These are phyloP conservation scores for Heterobasidion irregulare DNA, from an alignment of 1,284 basidiomycete genomes.

Conservation along the genomic window DNA sequence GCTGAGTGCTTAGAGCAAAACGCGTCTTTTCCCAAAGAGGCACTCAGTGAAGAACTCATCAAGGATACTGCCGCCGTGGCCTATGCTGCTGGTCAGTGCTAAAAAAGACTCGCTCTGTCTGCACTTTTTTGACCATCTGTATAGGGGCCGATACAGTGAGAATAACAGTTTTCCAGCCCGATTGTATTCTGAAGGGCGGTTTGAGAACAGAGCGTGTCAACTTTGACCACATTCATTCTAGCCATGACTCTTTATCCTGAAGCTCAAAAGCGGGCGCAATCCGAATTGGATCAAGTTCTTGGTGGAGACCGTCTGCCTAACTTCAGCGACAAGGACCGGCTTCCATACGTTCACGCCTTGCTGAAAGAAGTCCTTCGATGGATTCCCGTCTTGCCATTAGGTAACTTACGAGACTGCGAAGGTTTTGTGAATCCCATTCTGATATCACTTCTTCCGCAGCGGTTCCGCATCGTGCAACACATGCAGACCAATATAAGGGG, in stretches of 20 bases:
- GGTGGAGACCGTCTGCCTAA: conserved; percentile 30
- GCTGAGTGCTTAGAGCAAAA: conserved; percentile 10
- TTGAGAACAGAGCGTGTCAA: conserved; percentile 29
- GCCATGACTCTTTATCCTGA: conserved; percentile 32
- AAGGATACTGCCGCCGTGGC: conserved; percentile 12
- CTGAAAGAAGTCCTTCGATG: conserved; percentile 30
- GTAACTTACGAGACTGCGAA: neutral
- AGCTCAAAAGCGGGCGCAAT: conserved; percentile 28
- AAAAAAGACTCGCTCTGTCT: neutral
- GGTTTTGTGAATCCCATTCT: neutral
- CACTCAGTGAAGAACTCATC: conserved; percentile 11
- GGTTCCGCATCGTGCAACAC: conserved; percentile 9
- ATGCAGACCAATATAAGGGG: conserved; percentile 8
- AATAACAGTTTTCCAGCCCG: neutral
- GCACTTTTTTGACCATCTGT: neutral
- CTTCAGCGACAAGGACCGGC: conserved; percentile 26
- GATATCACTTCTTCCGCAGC: neutral
- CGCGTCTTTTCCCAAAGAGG: conserved; percentile 1
- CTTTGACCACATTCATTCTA: conserved; percentile 28
- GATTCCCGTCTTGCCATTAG: conserved; percentile 16
- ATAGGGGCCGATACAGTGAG: conserved; percentile 12
- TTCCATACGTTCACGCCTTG: conserved; percentile 32
- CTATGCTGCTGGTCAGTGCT: conserved; percentile 10
- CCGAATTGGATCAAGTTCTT: conserved; percentile 31
- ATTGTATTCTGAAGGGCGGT: neutral